Conservation (phyloP, 202 grass and related monocot genomes). For the Carex sylvatica region DNA sequence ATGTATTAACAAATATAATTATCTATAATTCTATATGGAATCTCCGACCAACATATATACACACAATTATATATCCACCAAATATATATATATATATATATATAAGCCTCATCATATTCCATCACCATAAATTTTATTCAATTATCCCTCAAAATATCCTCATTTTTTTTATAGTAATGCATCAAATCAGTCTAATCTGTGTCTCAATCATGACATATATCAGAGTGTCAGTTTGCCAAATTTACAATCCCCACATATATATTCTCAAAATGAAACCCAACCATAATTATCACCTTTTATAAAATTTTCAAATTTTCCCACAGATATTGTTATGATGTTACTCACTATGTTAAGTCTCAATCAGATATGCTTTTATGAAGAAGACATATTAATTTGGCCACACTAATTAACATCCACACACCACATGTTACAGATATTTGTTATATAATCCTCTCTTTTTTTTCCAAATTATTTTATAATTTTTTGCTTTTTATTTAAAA, state of each 20-base stretch:
- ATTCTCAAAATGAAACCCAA: background rate
- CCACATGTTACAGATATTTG: background rate
- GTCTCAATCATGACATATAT: background rate
- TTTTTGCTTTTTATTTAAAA: background rate
- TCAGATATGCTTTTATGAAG: background rate
- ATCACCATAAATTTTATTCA: background rate
- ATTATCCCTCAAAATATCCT: background rate
- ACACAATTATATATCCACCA: too few relatives aligned
- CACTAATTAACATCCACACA: background rate
- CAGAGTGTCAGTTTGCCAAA: background rate
- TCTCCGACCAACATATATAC: too few relatives aligned
- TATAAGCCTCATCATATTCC: background rate
- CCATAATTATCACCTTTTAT: background rate
- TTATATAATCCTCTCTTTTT: background rate
- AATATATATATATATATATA: background rate
- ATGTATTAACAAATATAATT: too few relatives aligned
- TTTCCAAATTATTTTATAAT: background rate
- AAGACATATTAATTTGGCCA: background rate
- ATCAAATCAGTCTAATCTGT: background rate
- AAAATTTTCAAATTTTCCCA: background rate
- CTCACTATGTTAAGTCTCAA: background rate
- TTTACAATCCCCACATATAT: background rate
- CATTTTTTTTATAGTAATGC: background rate
- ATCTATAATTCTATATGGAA: too few relatives aligned
- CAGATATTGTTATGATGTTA: background rate